Evolutionary conservation across 257 asterid species (phyloP), one percentile per base, ranked within the genome.

Genomic region (Rhazya stricta): DNA sequence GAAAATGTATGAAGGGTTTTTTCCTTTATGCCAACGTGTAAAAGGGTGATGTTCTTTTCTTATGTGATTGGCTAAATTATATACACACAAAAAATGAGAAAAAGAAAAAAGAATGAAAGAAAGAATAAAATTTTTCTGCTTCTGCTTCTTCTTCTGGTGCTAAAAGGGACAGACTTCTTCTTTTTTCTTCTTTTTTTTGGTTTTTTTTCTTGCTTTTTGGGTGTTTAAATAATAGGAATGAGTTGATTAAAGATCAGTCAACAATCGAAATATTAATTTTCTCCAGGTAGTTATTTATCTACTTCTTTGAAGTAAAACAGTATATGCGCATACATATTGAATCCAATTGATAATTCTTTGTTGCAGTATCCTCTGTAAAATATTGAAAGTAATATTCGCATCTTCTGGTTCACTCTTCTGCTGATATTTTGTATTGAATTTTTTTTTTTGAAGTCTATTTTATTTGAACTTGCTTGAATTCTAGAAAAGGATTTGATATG

Each of bases 391-490:
- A 21, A 50, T 57, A 68, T 27, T 53, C 50, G 43, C 74, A 29
- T 76, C 36, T 25, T 32, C 9, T 50, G 9, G 32, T 67, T 53
- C 32, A 60, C 5, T 10, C 6, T 70, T 48, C 5, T 10, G 34
- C 19, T 16, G 10, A 16, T 46, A 27, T 15, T 13, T 3, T 11
- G 13, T 21, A 7, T 13, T 1, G n/a, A n/a, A n/a, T 27, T 5
- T 69, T 27, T 23, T 46, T 13, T 46, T 8, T 30, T 13, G 53
- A 50, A 65, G 39, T 19, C 45, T 66, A 27, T 27, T 30, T 56
- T 67, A 15, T 46, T 46, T 46, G 16, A n/a, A 71, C 66, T 74
- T 45, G 43, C 60, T 75, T 63, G 50, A 50, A 32, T 75, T 71
- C 0, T 62, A 30, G 34, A 25, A 3, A 51, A 19, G n/a, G n/a